phyloP scores from a whole-genome alignment of 345 rosid species.

The Aquilaria sinensis region DNA sequence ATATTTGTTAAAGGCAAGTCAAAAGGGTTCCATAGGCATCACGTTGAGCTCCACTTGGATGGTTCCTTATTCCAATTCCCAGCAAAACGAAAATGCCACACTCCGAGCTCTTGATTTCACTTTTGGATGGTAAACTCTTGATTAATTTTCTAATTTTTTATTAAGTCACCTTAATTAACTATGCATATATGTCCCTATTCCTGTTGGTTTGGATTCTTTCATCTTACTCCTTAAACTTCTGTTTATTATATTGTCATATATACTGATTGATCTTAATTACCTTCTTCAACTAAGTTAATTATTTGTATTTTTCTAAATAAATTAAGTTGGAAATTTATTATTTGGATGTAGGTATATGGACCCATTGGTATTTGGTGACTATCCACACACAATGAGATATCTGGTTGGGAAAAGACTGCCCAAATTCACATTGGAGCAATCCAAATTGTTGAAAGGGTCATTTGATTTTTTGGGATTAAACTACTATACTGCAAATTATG shows the following conservation, averaged over 20 bases:
- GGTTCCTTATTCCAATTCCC: slow-evolving; percentile 30
- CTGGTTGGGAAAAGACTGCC: slow-evolving; percentile 42
- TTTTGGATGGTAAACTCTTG: slow-evolving; percentile 28
- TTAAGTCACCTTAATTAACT: no score
- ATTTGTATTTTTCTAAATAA: neutral
- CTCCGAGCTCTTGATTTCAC: slow-evolving; percentile 36
- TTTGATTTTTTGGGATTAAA: slow-evolving; percentile 52
- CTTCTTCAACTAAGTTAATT: neutral
- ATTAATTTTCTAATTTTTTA: no score
- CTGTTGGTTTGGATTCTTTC: no score
- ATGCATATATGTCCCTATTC: no score
- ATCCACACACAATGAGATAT: slow-evolving; percentile 32
- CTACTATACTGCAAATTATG: slow-evolving; percentile 44
- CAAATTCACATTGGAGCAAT: slow-evolving; percentile 36
- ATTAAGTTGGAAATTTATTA: neutral
- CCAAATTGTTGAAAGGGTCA: slow-evolving; percentile 43
- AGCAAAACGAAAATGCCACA: slow-evolving; percentile 25
- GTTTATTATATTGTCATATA: no score
- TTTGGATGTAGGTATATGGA: slow-evolving; percentile 28
- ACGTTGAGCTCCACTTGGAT: slow-evolving; percentile 26
- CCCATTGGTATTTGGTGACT: slow-evolving; percentile 43
- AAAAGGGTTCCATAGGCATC: slow-evolving; percentile 39
- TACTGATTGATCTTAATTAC: neutral
- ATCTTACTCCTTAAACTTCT: no score
- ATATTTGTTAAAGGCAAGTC: slow-evolving; percentile 19